Conservation (phyloP, 345 rosid genomes). For the Lepidium aucheri region DNA sequence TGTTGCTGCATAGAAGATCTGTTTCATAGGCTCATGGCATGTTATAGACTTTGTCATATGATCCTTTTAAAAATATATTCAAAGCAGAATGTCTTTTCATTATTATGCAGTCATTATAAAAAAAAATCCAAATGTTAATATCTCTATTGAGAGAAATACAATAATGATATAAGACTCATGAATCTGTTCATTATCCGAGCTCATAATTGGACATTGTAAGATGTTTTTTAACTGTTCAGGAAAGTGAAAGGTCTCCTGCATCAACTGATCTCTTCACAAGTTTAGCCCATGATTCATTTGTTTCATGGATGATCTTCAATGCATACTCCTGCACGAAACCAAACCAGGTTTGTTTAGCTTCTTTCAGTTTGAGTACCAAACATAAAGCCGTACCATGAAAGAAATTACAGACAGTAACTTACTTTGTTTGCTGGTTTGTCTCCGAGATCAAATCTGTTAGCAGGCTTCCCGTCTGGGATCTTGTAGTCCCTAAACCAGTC, state of each 20-base stretch:
- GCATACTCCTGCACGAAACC: constrained; percentile 55
- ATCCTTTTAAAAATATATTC: background rate
- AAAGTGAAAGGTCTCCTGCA: constrained; percentile 60
- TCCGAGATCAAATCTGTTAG: constrained; percentile 93
- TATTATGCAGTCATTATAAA: constrained; percentile 8
- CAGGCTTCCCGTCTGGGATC: constrained; percentile 97
- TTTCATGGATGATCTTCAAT: constrained; percentile 65
- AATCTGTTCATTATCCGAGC: background rate
- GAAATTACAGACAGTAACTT: background rate
- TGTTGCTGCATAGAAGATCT: background rate
- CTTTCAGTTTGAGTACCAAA: background rate
- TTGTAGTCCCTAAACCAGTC: constrained; percentile 98
- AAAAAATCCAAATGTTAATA: background rate
- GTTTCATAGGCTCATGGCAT: background rate
- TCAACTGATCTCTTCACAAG: constrained; percentile 65
- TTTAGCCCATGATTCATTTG: constrained; percentile 82
- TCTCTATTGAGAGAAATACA: background rate
- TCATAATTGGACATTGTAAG: background rate
- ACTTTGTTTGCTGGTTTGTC: constrained; percentile 91
- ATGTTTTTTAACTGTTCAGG: constrained; percentile 10
- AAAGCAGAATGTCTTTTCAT: background rate
- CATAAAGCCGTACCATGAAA: background rate
- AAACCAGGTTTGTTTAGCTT: background rate
- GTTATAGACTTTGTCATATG: background rate
- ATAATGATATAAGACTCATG: constrained; percentile 4